Evolutionary conservation across 805 yeast genomes (phyloP), one percentile per base, ranked within the genome.

Genomic region (Starmerella gropengiesseri): DNA sequence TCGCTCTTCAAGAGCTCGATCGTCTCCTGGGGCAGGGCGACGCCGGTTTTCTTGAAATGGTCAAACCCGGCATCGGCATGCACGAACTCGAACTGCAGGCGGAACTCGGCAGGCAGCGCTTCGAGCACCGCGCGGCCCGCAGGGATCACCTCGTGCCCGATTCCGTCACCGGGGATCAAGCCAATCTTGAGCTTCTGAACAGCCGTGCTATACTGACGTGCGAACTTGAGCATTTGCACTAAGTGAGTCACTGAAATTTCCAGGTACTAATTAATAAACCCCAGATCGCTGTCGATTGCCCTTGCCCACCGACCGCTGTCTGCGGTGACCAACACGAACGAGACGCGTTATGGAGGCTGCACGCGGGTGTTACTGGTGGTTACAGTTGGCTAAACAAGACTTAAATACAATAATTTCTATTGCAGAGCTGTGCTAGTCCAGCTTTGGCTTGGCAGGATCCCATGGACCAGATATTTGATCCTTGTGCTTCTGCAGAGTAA

Each of bases 141-240:
- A 48, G 98, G 98, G 47, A 91, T 87, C 36, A 91, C 98, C 66
- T 91, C 98, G 58, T 81, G 77, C 43, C 98, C 98, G 55, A 91
- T 91, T 52, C 98, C 98, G 63, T 91, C 98, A 61, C 98, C 98
- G 40, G 98, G 95, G 55, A 91, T 87, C 59, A 91, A 72, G 46
- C 83, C 80, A 44, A 61, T 55, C 32, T 43, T 46, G 21, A 55
- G 52, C n/a, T 51, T 53, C 31, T 42, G 44, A 5, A 31, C 39
- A 2, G 35, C 40, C 7, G 40, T 41, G 41, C 47, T 40, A 37
- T 46, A 46, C 21, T 29, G 31, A 5, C 48, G 30, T 1, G 41
- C 45, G 17, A 34, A 26, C 17, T 30, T 43, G 18, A 45, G 23
- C 49, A 45, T 48, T 2, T 14, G n/a, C 18, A 28, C 22, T 19